phyloP scores from a whole-genome alignment of 1,284 basidiomycete genomes.

The Hortiboletus rubellus region DNA sequence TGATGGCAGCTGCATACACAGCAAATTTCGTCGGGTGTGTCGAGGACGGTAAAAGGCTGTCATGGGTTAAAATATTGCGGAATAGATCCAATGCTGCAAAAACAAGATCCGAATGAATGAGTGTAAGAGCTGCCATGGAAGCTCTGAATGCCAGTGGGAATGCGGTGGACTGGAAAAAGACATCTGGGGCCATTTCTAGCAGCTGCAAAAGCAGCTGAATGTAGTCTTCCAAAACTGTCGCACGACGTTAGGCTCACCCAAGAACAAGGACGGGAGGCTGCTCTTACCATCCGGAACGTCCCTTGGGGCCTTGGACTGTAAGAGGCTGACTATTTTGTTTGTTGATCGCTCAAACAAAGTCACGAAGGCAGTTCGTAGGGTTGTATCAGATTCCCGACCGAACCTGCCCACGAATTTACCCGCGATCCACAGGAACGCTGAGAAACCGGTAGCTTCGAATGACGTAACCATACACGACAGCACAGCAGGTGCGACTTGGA shows the following conservation, averaged over 20 bases:
- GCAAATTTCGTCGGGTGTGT: slow-evolving; percentile 62
- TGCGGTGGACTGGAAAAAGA: slow-evolving; percentile 75
- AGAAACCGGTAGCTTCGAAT: slow-evolving; percentile 82
- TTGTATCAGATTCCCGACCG: slow-evolving; percentile 58
- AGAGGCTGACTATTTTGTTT: slow-evolving; percentile 61
- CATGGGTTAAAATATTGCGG: slow-evolving; percentile 71
- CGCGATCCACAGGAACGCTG: slow-evolving; percentile 94
- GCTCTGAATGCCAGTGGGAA: slow-evolving; percentile 78
- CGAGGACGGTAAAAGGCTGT: slow-evolving; percentile 52
- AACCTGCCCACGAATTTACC: slow-evolving; percentile 81
- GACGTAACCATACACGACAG: slow-evolving; percentile 73
- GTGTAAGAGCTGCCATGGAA: slow-evolving; percentile 72
- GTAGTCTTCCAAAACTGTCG: slow-evolving; percentile 92
- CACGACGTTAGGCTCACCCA: not conserved
- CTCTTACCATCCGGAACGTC: slow-evolving; percentile 80
- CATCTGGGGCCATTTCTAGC: slow-evolving; percentile 66
- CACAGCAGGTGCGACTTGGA: slow-evolving; percentile 70
- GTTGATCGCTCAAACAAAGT: slow-evolving; percentile 77
- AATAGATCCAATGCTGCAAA: slow-evolving; percentile 83
- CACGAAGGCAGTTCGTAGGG: slow-evolving; percentile 56
- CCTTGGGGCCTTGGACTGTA: slow-evolving; percentile 65
- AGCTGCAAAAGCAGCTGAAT: slow-evolving; percentile 79
- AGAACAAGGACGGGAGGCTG: not conserved
- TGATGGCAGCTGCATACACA: slow-evolving; percentile 67
- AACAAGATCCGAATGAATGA: slow-evolving; percentile 80